phyloP scores from a whole-genome alignment of 2,329 filamentous ascomycete species.

The Tolypocladium inflatum region DNA sequence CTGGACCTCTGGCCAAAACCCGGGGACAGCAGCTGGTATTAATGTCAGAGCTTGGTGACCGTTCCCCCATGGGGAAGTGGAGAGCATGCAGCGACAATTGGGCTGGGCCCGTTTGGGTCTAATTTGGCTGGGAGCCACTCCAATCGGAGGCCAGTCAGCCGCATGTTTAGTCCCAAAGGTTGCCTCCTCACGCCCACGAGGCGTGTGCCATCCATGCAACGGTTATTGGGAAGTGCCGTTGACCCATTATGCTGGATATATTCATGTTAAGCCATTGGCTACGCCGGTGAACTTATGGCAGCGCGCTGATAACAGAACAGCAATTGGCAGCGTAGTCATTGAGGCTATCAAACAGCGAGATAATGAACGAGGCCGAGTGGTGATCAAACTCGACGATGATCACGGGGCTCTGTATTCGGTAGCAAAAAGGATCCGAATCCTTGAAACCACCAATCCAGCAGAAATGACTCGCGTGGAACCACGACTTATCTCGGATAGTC shows the following conservation, averaged over 20 bases:
- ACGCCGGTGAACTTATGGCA: not conserved
- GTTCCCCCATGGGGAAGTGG: not conserved
- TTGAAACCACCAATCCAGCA: constrained; percentile 67
- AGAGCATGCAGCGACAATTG: no score
- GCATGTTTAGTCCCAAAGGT: not conserved
- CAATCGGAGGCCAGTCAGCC: not conserved
- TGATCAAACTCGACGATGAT: constrained; percentile 71
- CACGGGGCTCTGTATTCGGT: constrained; percentile 66
- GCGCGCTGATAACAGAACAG: not conserved
- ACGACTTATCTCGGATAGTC: constrained; percentile 42
- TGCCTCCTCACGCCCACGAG: no score
- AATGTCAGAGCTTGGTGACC: not conserved
- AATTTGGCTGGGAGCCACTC: not conserved
- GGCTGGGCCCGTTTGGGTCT: not conserved
- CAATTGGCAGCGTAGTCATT: not conserved
- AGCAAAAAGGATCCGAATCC: constrained; percentile 65
- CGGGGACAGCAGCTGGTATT: not conserved
- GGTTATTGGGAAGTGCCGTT: not conserved
- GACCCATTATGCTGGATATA: not conserved
- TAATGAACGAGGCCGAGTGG: constrained; percentile 41
- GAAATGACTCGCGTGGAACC: constrained; percentile 66
- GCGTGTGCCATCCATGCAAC: not conserved
- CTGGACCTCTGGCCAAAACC: not conserved
- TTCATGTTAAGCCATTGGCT: not conserved
- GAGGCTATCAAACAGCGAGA: no score